Base-by-base conservation (phyloP, 2,329 filamentous ascomycete genomes). In the Coniochaeta hoffmannii region DNA sequence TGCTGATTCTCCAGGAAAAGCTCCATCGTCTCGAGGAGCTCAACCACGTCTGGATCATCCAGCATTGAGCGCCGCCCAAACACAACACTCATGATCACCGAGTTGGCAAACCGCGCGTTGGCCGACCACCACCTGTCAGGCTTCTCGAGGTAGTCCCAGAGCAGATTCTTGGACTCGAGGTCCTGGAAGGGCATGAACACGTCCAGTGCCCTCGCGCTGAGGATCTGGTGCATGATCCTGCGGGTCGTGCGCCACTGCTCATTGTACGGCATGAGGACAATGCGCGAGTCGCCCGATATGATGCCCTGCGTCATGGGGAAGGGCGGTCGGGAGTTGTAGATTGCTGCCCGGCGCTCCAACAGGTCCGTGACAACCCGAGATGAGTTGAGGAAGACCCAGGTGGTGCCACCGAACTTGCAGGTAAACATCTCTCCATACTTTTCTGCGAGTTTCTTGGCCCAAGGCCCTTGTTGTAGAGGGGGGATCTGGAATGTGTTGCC, bases 361-460 rank as follows among this genome's bases (percentile, higher is more conserved):
- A 75, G 65, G 50, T 69, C 65, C 9, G 41, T 62, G 24, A 72
- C 68, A 2, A 74, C 71, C 7, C 73, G 69, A 26, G 66, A 59
- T 14, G 59, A 68, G 59, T 77, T 77, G 6, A 77, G 66, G 15
- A 76, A 62, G 17, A 77, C 63, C 70, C 70, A 75, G 1, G 70
- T 75, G 55, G 71, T 72, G 28, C 64, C 59, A 10, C 66, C 66
- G 34, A 69, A 57, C 50, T 62, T 6, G 19, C 7, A 8, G 36
- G 36, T 41, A 22, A 41, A 41, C 50, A 10, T 53, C 41, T 32
- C 53, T 6, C 36, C 36, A 15, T 41, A 22, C n/a, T 41, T 22
- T 15, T 41, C 36, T 7, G 36, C 36, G 7, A 41, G 15, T 22
- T 41, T n/a, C 36, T 41, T 41, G 8, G 36, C 36, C 36, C 36